Conservation (phyloP, 2,329 filamentous ascomycete genomes). For the Chrysoporthe puriensis region DNA sequence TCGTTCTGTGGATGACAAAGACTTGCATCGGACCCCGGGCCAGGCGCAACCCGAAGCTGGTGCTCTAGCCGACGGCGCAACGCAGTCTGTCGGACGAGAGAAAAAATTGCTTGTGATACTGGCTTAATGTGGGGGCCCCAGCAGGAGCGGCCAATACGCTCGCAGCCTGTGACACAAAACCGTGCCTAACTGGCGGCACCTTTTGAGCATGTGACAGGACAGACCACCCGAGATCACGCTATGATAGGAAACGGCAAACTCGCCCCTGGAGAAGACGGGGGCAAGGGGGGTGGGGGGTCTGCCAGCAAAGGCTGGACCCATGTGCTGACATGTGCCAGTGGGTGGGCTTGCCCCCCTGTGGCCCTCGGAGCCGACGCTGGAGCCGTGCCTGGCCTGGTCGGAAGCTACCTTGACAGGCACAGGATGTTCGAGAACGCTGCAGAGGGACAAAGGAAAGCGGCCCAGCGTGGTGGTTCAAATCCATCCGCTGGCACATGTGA, state of each 20-base stretch:
- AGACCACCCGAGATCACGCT: slow-evolving; percentile 1
- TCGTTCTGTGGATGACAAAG: not conserved
- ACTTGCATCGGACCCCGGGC: not conserved
- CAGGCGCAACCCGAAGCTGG: not conserved
- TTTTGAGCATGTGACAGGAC: slow-evolving; percentile 27
- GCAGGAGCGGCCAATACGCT: slow-evolving; percentile 18
- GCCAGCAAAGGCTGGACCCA: not conserved
- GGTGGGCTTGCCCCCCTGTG: not conserved
- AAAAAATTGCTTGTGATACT: slow-evolving; percentile 30
- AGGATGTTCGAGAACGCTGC: not conserved
- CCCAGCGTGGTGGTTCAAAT: not conserved
- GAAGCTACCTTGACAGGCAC: not conserved
- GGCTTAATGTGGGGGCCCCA: slow-evolving; percentile 8
- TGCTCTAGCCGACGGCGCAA: not conserved
- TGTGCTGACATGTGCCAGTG: slow-evolving; percentile 25
- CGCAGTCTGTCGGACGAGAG: not conserved
- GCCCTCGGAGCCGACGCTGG: not conserved
- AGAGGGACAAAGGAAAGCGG: not conserved
- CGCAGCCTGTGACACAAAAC: slow-evolving; percentile 25
- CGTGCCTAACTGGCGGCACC: slow-evolving; percentile 23
- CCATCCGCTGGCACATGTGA: no score
- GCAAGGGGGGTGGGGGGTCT: slow-evolving; percentile 5
- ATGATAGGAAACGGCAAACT: not conserved
- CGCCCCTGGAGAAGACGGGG: not conserved
- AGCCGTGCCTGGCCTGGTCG: not conserved